Percentiles rank a stretch among this genome's conserved stretches.
phyloP scores from a whole-genome alignment of 176 grass and related monocot species.

The Phoenix dactylifera region DNA sequence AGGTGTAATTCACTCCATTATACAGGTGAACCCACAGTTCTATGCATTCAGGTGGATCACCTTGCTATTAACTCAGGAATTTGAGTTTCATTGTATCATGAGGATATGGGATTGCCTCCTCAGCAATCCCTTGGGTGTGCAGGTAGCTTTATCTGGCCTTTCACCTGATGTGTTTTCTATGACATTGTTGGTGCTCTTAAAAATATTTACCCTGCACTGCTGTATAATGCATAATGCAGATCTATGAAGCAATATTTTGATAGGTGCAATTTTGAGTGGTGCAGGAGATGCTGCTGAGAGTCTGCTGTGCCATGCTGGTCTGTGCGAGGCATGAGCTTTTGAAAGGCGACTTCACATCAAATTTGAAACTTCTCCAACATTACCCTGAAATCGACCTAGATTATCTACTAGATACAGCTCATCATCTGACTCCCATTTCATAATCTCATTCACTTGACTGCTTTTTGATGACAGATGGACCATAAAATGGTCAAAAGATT shows the following conservation, averaged over 20 bases:
- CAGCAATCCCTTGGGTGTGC: slow-evolving; percentile 61
- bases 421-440: slow-evolving; percentile 20
- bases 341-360: slow-evolving; percentile 69
- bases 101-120: slow-evolving; percentile 90
- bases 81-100: slow-evolving; percentile 58
- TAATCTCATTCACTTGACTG: too few species aligned
- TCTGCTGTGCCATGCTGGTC: slow-evolving; percentile 91
- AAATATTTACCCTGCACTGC: too few species aligned
- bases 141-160: slow-evolving; percentile 24
- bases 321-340: slow-evolving; percentile 56
- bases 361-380: slow-evolving; percentile 83
- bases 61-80: slow-evolving; percentile 81
- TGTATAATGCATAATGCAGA: background rate
- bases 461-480: too few species aligned
- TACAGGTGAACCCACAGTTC: slow-evolving; percentile 82
- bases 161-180: background rate
- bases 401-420: slow-evolving; percentile 66
- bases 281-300: slow-evolving; percentile 77
- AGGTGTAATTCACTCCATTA: slow-evolving; percentile 5
- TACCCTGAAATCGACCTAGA: slow-evolving; percentile 67
- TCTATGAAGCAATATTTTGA: background rate
- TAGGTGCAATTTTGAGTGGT: slow-evolving; percentile 11
- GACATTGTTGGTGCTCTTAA: too few species aligned
- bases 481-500: too few species aligned
- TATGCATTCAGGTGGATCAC: slow-evolving; percentile 99